Conservation (phyloP, 257 asterid genomes). For the Solanum sejunctum region DNA sequence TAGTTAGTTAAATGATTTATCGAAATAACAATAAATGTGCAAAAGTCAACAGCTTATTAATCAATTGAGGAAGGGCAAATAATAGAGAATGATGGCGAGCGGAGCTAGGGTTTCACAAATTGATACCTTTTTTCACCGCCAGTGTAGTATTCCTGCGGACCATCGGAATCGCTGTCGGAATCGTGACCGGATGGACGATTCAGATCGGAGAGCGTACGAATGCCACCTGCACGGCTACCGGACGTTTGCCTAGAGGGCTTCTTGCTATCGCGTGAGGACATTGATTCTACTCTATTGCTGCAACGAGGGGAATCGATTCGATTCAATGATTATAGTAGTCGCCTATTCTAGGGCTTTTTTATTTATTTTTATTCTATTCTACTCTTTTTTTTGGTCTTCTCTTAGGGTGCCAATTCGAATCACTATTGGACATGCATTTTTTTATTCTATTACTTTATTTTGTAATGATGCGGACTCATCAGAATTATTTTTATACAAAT, state of each 20-base stretch:
- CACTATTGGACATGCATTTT: background rate
- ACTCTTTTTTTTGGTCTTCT: background rate
- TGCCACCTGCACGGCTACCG: slow-evolving; percentile 45
- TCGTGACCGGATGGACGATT: slow-evolving; percentile 70
- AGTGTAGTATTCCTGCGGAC: slow-evolving; percentile 83
- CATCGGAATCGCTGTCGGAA: slow-evolving; percentile 66
- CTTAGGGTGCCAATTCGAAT: background rate
- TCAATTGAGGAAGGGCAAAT: background rate
- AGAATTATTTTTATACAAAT: background rate
- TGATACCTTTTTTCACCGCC: slow-evolving; percentile 93
- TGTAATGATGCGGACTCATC: background rate
- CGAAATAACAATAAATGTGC: background rate
- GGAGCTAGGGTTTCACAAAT: slow-evolving; percentile 12
- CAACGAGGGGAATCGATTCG: background rate
- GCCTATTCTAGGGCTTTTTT: background rate
- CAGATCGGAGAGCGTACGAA: slow-evolving; percentile 91
- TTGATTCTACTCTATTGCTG: background rate
- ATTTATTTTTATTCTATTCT: background rate
- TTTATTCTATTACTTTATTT: background rate
- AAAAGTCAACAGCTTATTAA: background rate
- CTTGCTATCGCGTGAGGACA: slow-evolving; percentile 71
- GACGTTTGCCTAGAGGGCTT: slow-evolving; percentile 43
- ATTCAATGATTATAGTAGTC: background rate
- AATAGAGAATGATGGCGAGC: background rate
- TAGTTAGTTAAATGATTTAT: background rate